A percentile compares a stretch with the other conserved stretches of the same genome.
phyloP scores from a whole-genome alignment of 2,329 filamentous ascomycete species.

The Trichoderma sp. region DNA sequence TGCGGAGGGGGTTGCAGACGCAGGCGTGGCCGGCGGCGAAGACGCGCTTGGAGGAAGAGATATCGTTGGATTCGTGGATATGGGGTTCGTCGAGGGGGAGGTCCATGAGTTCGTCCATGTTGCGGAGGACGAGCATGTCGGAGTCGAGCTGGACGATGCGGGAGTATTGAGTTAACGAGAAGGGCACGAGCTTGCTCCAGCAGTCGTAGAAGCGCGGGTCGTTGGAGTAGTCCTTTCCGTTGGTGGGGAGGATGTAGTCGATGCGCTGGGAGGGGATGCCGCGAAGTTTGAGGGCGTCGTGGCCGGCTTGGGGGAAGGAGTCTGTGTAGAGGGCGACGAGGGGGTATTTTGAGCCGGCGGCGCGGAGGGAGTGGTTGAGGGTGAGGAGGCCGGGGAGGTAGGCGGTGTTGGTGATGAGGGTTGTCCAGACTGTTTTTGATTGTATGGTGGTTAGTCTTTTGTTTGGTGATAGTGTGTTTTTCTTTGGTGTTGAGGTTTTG shows the following conservation, averaged over 20 bases:
- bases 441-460: background rate
- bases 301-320: conserved; percentile 66
- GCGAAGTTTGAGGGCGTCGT: conserved; percentile 65
- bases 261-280: conserved; percentile 68
- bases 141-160: conserved; percentile 81
- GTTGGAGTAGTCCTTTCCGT: conserved; percentile 64
- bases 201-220: conserved; percentile 86
- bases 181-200: conserved; percentile 83
- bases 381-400: conserved; percentile 83
- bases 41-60: conserved; percentile 51
- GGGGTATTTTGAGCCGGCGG: conserved; percentile 65
- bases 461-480: background rate
- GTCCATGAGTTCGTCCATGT: conserved; percentile 95
- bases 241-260: conserved; percentile 67
- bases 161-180: conserved; percentile 71
- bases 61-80: conserved; percentile 25
- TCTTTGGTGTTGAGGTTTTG: background rate
- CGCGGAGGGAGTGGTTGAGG: conserved; percentile 72
- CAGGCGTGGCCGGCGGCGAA: conserved; percentile 84
- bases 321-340: conserved; percentile 82
- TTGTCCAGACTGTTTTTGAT: conserved; percentile 68
- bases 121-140: conserved; percentile 78
- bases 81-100: conserved; percentile 59
- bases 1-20: conserved; percentile 78
- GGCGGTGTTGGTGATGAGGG: conserved; percentile 77